Percentiles rank a stretch among this genome's conserved stretches.
Evolutionary conservation across 2,329 filamentous ascomycete species (phyloP).

Genomic region (Furcasterigmium sp.): DNA sequence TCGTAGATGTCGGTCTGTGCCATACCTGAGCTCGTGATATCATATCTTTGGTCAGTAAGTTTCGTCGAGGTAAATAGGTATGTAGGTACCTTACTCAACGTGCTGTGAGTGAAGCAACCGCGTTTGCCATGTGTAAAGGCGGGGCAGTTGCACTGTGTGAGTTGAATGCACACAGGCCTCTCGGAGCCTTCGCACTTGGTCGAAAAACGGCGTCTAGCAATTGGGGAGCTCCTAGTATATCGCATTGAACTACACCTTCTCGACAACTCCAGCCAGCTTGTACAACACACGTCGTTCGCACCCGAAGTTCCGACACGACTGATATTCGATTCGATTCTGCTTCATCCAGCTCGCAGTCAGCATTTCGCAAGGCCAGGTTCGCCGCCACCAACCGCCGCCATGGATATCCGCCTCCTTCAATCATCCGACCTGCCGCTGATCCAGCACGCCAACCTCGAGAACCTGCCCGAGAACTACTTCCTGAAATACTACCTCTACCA

Average conservation of each 20-base stretch:
- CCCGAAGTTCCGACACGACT: background rate
- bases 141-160: too few species aligned
- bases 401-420: constrained; percentile 87
- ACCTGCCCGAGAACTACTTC: constrained; percentile 99
- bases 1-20: too few species aligned
- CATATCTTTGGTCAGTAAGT: too few species aligned
- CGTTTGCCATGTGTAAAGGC: too few species aligned
- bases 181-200: background rate
- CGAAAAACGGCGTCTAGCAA: background rate
- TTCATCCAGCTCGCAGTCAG: background rate
- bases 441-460: constrained; percentile 97
- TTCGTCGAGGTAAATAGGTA: too few species aligned
- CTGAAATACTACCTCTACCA: constrained; percentile 99
- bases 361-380: background rate
- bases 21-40: too few species aligned
- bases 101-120: too few species aligned
- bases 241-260: too few species aligned
- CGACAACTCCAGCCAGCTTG: too few species aligned
- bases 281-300: background rate
- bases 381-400: constrained; percentile 34
- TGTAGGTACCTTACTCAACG: too few species aligned
- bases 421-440: constrained; percentile 84
- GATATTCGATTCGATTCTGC: background rate
- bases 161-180: too few species aligned
- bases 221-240: too few species aligned